Conservation (phyloP, 768 basidiomycete genomes). For the Russula brevipes region DNA sequence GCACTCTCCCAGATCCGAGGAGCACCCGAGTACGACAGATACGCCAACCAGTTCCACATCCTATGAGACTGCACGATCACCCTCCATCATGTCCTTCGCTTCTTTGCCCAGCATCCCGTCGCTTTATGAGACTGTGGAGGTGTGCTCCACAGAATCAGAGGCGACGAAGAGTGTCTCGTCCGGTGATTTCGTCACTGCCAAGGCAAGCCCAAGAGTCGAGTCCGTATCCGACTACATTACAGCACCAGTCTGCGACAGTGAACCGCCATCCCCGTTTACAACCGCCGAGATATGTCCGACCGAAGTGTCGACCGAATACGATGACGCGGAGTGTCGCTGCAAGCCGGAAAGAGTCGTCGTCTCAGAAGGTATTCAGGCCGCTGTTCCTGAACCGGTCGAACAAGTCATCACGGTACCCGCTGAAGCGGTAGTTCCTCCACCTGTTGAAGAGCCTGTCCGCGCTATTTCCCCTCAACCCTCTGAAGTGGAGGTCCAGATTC, state of each 20-base stretch:
- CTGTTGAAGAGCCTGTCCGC: conserved; percentile 2
- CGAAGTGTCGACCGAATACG: conserved; percentile 42
- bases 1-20: conserved; percentile 29
- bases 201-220: conserved; percentile 19
- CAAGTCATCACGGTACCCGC: neutral
- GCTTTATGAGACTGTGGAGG: conserved; percentile 34
- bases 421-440: neutral
- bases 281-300: conserved; percentile 47
- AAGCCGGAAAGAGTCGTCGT: conserved; percentile 7
- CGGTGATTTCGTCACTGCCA: conserved; percentile 18
- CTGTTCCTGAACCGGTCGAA: conserved; percentile 28
- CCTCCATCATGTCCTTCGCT: conserved; percentile 44
- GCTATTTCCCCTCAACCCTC: neutral
- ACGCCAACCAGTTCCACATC: conserved; percentile 26
- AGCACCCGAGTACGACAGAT: conserved; percentile 30
- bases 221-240: conserved; percentile 45
- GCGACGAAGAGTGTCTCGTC: conserved; percentile 18
- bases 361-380: conserved; percentile 14
- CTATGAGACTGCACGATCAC: conserved; percentile 46
- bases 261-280: conserved; percentile 43
- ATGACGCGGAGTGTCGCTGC: conserved; percentile 42
- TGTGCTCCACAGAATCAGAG: conserved; percentile 31
- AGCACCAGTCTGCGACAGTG: conserved; percentile 37
- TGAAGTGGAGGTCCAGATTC: neutral
- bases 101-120: conserved; percentile 60